Evolutionary conservation across 176 grass and related monocot genomes (phyloP).

Genomic region (Puya raimondii): DNA sequence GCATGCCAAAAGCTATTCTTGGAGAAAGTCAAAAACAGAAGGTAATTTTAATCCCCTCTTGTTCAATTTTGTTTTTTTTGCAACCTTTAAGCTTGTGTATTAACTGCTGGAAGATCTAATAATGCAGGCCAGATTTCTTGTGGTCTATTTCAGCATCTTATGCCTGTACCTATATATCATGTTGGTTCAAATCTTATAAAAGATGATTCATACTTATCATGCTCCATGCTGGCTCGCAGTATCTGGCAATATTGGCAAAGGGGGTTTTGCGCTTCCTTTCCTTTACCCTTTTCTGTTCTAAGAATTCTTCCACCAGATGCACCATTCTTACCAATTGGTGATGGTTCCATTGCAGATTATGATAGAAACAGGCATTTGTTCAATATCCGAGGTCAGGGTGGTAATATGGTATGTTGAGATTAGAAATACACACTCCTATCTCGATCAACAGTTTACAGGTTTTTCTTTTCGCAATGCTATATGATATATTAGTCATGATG

Average conservation of each 20-base stretch:
- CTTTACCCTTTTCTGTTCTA: conserved; percentile 83
- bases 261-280: conserved; percentile 81
- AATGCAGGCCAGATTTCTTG: conserved; percentile 8
- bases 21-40: conserved; percentile 50
- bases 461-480: not conserved
- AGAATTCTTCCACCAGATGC: conserved; percentile 73
- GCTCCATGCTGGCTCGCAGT: conserved; percentile 55
- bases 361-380: conserved; percentile 47
- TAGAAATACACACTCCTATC: not conserved
- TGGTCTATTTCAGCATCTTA: conserved; percentile 37
- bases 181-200: conserved; percentile 83
- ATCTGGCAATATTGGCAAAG: conserved; percentile 96
- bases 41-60: conserved; percentile 18
- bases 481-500: not conserved
- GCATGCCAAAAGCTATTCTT: conserved; percentile 46
- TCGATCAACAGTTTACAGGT: not conserved
- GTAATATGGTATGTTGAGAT: conserved; percentile 43
- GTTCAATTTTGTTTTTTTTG: conserved; percentile 47
- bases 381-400: conserved; percentile 45
- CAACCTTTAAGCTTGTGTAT: conserved; percentile 11
- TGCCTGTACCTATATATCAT: conserved; percentile 61
- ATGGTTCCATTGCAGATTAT: conserved; percentile 57
- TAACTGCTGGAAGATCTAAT: conserved; percentile 16
- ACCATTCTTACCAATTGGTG: conserved; percentile 57
- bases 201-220: conserved; percentile 58